Conservation (phyloP, 2,329 filamentous ascomycete genomes). For the Paracamarosporium sp. region DNA sequence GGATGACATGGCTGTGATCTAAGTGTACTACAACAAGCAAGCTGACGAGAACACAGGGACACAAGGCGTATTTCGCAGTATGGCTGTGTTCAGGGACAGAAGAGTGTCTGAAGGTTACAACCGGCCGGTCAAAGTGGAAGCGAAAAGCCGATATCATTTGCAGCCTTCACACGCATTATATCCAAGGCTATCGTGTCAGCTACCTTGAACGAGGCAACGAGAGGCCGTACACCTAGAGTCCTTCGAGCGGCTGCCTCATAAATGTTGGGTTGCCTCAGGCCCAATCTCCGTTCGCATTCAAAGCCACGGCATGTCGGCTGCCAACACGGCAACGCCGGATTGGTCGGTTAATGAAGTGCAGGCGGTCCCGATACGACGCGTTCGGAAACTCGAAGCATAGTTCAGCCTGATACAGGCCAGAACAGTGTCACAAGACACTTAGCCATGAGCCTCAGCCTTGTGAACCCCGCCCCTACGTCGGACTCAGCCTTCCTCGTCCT, state of each 20-base stretch:
- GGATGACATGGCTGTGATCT: background rate
- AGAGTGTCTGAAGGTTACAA: background rate
- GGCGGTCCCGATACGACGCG: background rate
- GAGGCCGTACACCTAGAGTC: background rate
- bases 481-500: background rate
- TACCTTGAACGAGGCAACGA: background rate
- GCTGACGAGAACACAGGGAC: background rate
- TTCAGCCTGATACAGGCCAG: background rate
- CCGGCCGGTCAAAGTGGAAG: background rate
- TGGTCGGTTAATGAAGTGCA: background rate
- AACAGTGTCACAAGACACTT: conserved; percentile 1
- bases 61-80: background rate
- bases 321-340: background rate
- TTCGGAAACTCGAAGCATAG: background rate
- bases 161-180: background rate
- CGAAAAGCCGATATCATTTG: background rate
- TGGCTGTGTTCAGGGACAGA: background rate
- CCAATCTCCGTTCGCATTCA: background rate
- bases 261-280: conserved; percentile 9
- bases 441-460: conserved; percentile 2
- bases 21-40: background rate
- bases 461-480: background rate
- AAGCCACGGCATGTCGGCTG: conserved; percentile 3
- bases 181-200: background rate
- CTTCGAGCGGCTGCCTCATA: background rate